Conservation (phyloP, 345 rosid genomes). For the Heritiera littoralis region DNA sequence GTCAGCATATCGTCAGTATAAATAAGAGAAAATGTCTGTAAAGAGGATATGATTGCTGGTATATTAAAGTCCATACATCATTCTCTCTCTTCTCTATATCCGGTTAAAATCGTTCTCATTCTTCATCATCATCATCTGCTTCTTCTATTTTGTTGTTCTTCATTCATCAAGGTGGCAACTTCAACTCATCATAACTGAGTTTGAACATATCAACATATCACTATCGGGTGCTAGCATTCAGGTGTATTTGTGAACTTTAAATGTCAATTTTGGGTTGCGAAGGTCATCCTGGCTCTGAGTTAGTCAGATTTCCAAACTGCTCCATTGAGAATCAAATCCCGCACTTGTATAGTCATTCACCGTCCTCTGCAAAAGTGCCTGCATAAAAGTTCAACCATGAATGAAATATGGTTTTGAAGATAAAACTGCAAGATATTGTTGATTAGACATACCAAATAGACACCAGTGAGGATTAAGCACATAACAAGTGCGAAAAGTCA, state of each 20-base stretch:
- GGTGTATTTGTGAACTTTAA: conserved; percentile 54
- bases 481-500: background rate
- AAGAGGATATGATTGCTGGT: too few relatives aligned
- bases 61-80: too few relatives aligned
- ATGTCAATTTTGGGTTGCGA: conserved; percentile 62
- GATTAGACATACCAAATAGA: background rate
- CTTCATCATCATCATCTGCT: too few relatives aligned
- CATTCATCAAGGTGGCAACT: too few relatives aligned
- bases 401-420: background rate
- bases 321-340: conserved; percentile 60
- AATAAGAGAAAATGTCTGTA: too few relatives aligned
- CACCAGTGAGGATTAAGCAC: background rate
- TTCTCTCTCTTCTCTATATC: too few relatives aligned
- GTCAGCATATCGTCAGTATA: too few relatives aligned
- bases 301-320: conserved; percentile 90
- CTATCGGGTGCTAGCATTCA: background rate
- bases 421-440: too few relatives aligned
- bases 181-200: too few relatives aligned
- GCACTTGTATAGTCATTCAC: conserved; percentile 61
- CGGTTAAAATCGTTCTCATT: too few relatives aligned
- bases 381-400: conserved; percentile 21
- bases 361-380: conserved; percentile 84
- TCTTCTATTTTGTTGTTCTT: too few relatives aligned
- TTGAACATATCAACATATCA: background rate
- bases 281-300: conserved; percentile 93